Conservation (phyloP, 352 stramenopile genomes). For the Phytopythium litorale region DNA sequence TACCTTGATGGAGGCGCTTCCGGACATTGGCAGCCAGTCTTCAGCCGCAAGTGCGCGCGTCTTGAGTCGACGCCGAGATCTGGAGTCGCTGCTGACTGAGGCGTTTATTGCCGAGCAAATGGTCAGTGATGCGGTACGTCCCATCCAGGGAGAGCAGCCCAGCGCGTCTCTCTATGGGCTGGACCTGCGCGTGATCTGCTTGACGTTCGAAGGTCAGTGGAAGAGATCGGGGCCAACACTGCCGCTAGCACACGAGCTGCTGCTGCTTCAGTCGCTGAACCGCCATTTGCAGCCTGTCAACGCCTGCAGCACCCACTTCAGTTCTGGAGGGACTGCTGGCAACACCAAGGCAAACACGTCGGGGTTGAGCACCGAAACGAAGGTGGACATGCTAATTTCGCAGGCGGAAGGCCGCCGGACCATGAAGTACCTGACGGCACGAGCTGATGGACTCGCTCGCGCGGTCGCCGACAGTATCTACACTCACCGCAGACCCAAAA, state of each 20-base stretch:
- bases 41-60: background rate
- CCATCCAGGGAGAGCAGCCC: constrained; percentile 23
- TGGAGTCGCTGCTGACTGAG: constrained; percentile 32
- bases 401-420: constrained; percentile 40
- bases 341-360: background rate
- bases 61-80: constrained; percentile 12
- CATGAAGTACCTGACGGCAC: constrained; percentile 46
- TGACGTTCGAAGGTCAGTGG: constrained; percentile 45
- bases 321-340: background rate
- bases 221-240: constrained; percentile 28
- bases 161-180: constrained; percentile 46
- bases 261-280: constrained; percentile 41
- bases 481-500: constrained; percentile 8
- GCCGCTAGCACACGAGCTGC: constrained; percentile 38
- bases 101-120: constrained; percentile 30
- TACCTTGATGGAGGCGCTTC: constrained; percentile 9
- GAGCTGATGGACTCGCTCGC: constrained; percentile 19
- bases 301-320: background rate
- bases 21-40: background rate
- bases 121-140: constrained; percentile 23
- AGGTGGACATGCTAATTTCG: constrained; percentile 17
- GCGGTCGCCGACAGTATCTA: constrained; percentile 27
- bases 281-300: constrained; percentile 28
- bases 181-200: constrained; percentile 41
- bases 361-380: background rate